These are phyloP conservation scores for Suillus brevipes DNA, from an alignment of 768 basidiomycete genomes.

Conservation along the genomic window DNA sequence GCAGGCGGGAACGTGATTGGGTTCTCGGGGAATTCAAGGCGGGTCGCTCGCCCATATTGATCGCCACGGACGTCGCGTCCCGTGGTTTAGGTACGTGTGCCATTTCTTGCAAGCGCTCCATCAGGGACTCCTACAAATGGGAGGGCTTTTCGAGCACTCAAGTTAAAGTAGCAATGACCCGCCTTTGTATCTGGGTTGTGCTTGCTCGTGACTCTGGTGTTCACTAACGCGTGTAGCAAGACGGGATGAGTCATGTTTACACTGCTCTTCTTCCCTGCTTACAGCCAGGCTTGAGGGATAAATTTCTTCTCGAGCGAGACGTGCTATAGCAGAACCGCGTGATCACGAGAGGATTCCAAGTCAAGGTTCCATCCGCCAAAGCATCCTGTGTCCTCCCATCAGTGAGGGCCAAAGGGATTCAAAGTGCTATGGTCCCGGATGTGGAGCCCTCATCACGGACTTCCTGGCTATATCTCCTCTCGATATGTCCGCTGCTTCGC, in stretches of 20 bases:
- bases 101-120: conserved; percentile 50
- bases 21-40: conserved; percentile 98
- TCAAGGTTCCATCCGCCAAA: conserved; percentile 9
- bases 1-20: conserved; percentile 97
- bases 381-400: conserved; percentile 4
- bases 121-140: conserved; percentile 22
- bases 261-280: conserved; percentile 5
- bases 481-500: conserved; percentile 20
- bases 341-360: conserved; percentile 8
- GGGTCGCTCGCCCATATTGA: conserved; percentile 94
- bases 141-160: conserved; percentile 8
- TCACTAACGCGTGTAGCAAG: conserved; percentile 9
- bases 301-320: conserved; percentile 5
- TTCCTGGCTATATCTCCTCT: conserved; percentile 23
- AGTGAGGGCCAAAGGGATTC: conserved; percentile 5
- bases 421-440: conserved; percentile 3
- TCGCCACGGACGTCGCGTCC: conserved; percentile 98
- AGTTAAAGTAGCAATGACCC: conserved; percentile 8
- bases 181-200: neutral
- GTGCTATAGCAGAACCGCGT: conserved; percentile 9
- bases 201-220: conserved; percentile 6
- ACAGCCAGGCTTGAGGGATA: conserved; percentile 6
- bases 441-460: conserved; percentile 14
- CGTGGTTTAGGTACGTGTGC: conserved; percentile 96
- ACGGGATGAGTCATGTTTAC: conserved; percentile 5